Base-by-base conservation (phyloP, 768 basidiomycete species). In the Cystofilobasidium bisporidii region DNA sequence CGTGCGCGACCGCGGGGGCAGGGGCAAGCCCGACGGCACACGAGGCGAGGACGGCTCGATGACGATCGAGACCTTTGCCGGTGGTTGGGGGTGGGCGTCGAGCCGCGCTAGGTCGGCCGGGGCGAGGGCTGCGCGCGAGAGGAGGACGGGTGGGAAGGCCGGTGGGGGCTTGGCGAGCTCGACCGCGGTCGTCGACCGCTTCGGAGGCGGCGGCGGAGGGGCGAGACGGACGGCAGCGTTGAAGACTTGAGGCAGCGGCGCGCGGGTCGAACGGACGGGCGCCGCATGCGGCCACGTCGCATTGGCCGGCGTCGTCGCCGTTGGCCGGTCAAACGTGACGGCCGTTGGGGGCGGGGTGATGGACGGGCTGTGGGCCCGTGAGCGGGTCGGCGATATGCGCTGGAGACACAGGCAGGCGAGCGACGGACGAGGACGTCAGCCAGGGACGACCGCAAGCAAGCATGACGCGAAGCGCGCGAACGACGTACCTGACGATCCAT, bases 21-120 rank as follows among this genome's bases (percentile, higher is more conserved):
- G 36, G 36, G 36, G 36, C 36, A n/a, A n/a, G 36, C 36, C 12
- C 36, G 36, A 36, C 6, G 36, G 36, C 6, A 12, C 36, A n/a
- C 36, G 36, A 8, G 64, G 64, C 17, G 64, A 58, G 1, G 64
- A 48, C 20, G 64, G 64, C 41, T 65, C 41, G n/a, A 65, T 57
- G 56, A 57, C 56, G 33, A 65, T 57, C 40, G 36, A 26, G 57
- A 65, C 40, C 60, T 24, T 28, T 3, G 60, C 24, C 41, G 3
- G 40, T 15, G 0, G 22, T n/a, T 26, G 36, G 1, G 17, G 60
- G 50, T 26, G n/a, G 22, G 38, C 47, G n/a, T 53, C 62, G 48
- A 15, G 22, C 48, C n/a, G 41, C 3, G 41, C 41, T 8, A 8
- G 48, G 14, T 50, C 22, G n/a, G 48, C 48, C 20, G 22, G 11